These are phyloP conservation scores for Amniculicola lignicola DNA, from an alignment of 495 filamentous ascomycete species.

Conservation along the genomic window DNA sequence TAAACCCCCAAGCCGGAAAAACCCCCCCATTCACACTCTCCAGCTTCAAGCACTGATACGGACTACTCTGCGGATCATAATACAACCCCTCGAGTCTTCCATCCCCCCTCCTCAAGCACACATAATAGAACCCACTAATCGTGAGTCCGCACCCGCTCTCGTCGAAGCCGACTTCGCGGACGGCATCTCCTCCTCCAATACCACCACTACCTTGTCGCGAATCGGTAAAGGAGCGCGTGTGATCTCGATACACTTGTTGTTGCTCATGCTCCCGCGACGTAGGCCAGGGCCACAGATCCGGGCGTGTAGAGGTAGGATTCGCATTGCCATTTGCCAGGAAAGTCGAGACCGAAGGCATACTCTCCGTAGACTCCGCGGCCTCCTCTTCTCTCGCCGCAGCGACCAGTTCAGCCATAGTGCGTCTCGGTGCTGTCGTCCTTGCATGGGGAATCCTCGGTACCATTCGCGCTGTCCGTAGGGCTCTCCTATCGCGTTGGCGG, in stretches of 20 bases:
- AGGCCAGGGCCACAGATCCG: background rate
- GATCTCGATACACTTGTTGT: too few relatives aligned
- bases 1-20: conserved; percentile 33
- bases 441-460: too few relatives aligned
- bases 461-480: too few relatives aligned
- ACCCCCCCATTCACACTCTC: conserved; percentile 43
- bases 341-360: background rate
- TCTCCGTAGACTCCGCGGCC: background rate
- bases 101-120: conserved; percentile 58
- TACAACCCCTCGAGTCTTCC: conserved; percentile 69
- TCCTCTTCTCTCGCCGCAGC: too few relatives aligned
- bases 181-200: too few relatives aligned
- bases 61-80: conserved; percentile 68
- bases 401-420: too few relatives aligned
- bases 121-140: conserved; percentile 74
- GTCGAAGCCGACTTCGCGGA: conserved; percentile 12
- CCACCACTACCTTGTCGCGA: too few relatives aligned
- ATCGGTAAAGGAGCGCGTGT: too few relatives aligned
- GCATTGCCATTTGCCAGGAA: background rate
- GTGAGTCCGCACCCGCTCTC: conserved; percentile 55
- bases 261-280: background rate
- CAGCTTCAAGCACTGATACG: conserved; percentile 66
- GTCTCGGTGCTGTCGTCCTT: too few relatives aligned
- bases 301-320: background rate
- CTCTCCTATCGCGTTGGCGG: too few relatives aligned